Percentiles rank a stretch among this genome's conserved stretches.
These are phyloP conservation scores for Cnidoscolus chayamansa DNA, from an alignment of 441 rosid genomes.

Conservation along the genomic window DNA sequence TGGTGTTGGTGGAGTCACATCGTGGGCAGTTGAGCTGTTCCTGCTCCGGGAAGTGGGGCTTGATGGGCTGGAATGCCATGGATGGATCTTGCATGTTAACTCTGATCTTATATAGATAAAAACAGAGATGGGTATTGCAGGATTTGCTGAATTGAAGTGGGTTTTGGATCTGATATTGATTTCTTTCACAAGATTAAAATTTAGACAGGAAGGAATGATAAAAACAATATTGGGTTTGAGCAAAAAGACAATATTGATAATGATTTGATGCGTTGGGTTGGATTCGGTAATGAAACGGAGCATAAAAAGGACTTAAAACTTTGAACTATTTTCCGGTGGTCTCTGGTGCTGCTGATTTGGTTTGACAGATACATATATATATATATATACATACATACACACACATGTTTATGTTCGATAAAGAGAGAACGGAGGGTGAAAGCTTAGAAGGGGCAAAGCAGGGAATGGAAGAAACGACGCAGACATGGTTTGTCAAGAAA, in stretches of 20 bases:
- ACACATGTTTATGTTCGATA: too few species aligned
- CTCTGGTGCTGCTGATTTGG: too few species aligned
- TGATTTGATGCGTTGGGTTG: neutral
- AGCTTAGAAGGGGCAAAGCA: neutral
- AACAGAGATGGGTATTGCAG: neutral
- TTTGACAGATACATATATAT: too few species aligned
- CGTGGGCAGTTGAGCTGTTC: constrained; percentile 83
- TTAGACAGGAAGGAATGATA: too few species aligned
- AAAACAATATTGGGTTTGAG: too few species aligned
- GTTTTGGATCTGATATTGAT: neutral
- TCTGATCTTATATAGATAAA: neutral
- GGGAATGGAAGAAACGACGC: neutral
- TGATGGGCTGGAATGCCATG: constrained; percentile 40
- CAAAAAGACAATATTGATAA: neutral
- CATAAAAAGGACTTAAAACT: constrained; percentile 1
- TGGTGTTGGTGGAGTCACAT: constrained; percentile 81
- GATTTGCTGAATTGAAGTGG: neutral
- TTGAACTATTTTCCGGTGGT: neutral
- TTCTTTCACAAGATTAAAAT: too few species aligned
- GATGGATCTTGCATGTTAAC: constrained; percentile 58
- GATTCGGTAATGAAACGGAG: neutral
- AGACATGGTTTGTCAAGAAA: neutral
- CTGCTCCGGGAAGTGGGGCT: constrained; percentile 67
- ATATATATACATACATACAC: too few species aligned
- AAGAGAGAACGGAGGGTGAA: too few species aligned